Evolutionary conservation across 495 filamentous ascomycete species (phyloP).

Genomic region (Penicillium angulare): DNA sequence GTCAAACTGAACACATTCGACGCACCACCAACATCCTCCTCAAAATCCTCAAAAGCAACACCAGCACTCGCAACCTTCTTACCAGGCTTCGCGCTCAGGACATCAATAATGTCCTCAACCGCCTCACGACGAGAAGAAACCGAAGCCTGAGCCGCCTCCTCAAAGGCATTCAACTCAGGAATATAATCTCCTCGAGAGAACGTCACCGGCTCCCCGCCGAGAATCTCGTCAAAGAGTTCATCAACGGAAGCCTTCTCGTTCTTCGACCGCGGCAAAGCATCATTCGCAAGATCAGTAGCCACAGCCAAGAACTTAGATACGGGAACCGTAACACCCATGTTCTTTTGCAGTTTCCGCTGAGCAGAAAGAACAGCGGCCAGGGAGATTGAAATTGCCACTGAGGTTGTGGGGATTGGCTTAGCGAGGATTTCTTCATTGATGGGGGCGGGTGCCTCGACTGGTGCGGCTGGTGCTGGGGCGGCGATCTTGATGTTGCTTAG

Average conservation of each 20-base stretch:
- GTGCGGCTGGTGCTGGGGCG: conserved; percentile 51
- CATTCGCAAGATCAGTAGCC: conserved; percentile 81
- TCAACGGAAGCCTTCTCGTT: conserved; percentile 62
- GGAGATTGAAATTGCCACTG: conserved; percentile 66
- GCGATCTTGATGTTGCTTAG: conserved; percentile 92
- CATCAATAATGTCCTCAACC: conserved; percentile 69
- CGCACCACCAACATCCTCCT: conserved; percentile 36
- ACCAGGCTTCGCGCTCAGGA: conserved; percentile 57
- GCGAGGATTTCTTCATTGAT: conserved; percentile 37
- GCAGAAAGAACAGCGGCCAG: conserved; percentile 72
- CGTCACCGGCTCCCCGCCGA: conserved; percentile 63
- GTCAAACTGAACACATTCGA: conserved; percentile 77
- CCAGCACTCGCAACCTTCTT: conserved; percentile 24
- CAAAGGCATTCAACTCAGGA: conserved; percentile 69
- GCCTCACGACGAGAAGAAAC: too few species aligned
- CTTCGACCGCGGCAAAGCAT: conserved; percentile 68
- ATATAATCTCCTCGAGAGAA: conserved; percentile 61
- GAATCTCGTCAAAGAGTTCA: conserved; percentile 84
- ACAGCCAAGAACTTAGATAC: conserved; percentile 83
- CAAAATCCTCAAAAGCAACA: conserved; percentile 13
- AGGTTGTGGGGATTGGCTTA: conserved; percentile 32
- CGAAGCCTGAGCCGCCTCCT: conserved; percentile 23
- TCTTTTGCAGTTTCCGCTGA: conserved; percentile 74
- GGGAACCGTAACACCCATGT: conserved; percentile 74
- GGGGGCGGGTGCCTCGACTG: conserved; percentile 36